Percentiles rank a stretch among this genome's conserved stretches.
Evolutionary conservation across 75 land plant genomes (phyloP).

Genomic region (Ceratopteris richardii): DNA sequence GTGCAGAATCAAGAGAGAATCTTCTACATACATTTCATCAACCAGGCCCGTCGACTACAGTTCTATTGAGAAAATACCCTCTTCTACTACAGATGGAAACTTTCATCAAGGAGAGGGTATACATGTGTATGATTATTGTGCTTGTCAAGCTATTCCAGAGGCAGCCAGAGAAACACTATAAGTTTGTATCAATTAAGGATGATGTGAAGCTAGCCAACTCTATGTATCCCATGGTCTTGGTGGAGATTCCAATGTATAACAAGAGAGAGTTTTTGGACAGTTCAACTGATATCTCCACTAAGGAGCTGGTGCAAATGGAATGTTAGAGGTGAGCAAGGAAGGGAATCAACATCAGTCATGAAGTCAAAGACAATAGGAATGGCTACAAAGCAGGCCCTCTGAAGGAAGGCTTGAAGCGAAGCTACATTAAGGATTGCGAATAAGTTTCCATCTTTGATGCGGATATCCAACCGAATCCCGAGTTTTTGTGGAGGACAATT

Average conservation of each 20-base stretch:
- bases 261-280: conserved; percentile 74
- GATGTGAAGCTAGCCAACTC: conserved; percentile 23
- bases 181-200: conserved; percentile 60
- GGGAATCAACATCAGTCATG: conserved; percentile 73
- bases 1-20: no score
- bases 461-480: conserved; percentile 62
- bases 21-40: no score
- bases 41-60: no score
- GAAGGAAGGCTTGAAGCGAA: conserved; percentile 27
- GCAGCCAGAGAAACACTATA: conserved; percentile 53
- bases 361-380: conserved; percentile 50
- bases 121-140: conserved; percentile 53
- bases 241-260: conserved; percentile 75
- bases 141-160: conserved; percentile 46
- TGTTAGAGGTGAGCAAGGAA: conserved; percentile 54
- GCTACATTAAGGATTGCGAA: conserved; percentile 21
- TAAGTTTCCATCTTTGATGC: conserved; percentile 51
- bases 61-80: no score
- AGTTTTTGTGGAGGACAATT: conserved; percentile 40
- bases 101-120: conserved; percentile 70
- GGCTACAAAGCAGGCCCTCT: conserved; percentile 63
- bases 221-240: conserved; percentile 69
- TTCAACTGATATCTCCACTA: conserved; percentile 64
- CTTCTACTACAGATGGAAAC: no score
- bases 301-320: conserved; percentile 55